phyloP scores from a whole-genome alignment of 306 rosid species.

The Phaseolus lunatus region DNA sequence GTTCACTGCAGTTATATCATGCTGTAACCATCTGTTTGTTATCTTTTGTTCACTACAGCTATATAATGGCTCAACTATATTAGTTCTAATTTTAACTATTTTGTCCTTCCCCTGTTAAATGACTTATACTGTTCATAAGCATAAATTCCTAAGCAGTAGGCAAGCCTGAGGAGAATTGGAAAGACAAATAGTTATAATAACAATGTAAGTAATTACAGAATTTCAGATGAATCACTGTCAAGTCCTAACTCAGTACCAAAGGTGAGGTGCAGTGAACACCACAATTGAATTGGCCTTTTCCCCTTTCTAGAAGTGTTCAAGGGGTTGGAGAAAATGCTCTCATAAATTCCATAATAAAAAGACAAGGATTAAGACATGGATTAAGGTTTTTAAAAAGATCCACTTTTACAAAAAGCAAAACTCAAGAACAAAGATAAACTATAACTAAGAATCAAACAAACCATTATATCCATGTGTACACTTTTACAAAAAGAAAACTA shows the following conservation, averaged over 20 bases:
- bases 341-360: neutral
- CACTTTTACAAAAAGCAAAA: no score
- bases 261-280: no score
- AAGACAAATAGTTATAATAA: neutral
- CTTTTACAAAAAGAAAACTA: no score
- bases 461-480: no score
- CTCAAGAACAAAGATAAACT: no score
- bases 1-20: no score
- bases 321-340: neutral
- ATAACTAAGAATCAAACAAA: no score
- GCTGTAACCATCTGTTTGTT: no score
- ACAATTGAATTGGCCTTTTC: no score
- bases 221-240: neutral
- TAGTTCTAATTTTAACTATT: conserved; percentile 22
- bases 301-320: no score
- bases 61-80: conserved; percentile 10
- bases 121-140: neutral
- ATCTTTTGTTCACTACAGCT: neutral
- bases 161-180: neutral
- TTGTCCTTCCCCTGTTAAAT: neutral
- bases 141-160: neutral
- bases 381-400: no score
- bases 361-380: neutral
- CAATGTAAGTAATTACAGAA: no score
- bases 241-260: neutral